phyloP scores from a whole-genome alignment of 345 rosid genomes.

The Jatropha curcas region DNA sequence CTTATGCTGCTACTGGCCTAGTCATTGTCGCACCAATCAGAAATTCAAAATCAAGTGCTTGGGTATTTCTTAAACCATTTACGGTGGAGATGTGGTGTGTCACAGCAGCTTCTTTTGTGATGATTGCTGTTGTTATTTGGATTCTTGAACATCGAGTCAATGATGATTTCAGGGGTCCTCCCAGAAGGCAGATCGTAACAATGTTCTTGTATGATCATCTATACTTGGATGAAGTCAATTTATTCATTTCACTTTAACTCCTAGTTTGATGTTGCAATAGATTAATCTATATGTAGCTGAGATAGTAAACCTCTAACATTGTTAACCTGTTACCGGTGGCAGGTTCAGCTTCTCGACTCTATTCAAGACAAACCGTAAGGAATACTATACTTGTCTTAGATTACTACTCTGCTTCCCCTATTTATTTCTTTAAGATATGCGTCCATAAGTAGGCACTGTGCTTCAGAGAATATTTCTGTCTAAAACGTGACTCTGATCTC shows the following conservation, averaged over 20 bases:
- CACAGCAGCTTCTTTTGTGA: slow-evolving; percentile 31
- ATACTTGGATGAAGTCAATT: background rate
- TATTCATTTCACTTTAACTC: background rate
- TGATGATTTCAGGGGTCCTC: slow-evolving; percentile 40
- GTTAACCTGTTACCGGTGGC: slow-evolving; percentile 26
- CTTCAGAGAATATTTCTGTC: slow-evolving; percentile 10
- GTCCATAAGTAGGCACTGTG: background rate
- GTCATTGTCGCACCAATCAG: slow-evolving; percentile 31
- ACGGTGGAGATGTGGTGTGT: slow-evolving; percentile 34
- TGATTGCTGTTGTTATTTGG: slow-evolving; percentile 36
- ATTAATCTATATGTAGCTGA: background rate
- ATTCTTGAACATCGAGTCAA: slow-evolving; percentile 35
- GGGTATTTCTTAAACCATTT: slow-evolving; percentile 39
- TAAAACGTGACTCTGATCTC: background rate
- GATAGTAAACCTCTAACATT: slow-evolving; percentile 19
- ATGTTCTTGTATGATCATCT: slow-evolving; percentile 26
- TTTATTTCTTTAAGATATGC: background rate
- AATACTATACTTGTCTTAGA: slow-evolving; percentile 4
- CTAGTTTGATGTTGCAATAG: background rate
- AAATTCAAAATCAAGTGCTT: slow-evolving; percentile 27
- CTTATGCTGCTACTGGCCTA: slow-evolving; percentile 43
- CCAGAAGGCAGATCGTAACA: slow-evolving; percentile 29
- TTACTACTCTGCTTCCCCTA: background rate
- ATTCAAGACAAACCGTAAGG: slow-evolving; percentile 80
- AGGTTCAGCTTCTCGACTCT: slow-evolving; percentile 97